Base-by-base conservation (phyloP, 108 stramenopile genomes). In the Pseudonitzschia multistriata region DNA sequence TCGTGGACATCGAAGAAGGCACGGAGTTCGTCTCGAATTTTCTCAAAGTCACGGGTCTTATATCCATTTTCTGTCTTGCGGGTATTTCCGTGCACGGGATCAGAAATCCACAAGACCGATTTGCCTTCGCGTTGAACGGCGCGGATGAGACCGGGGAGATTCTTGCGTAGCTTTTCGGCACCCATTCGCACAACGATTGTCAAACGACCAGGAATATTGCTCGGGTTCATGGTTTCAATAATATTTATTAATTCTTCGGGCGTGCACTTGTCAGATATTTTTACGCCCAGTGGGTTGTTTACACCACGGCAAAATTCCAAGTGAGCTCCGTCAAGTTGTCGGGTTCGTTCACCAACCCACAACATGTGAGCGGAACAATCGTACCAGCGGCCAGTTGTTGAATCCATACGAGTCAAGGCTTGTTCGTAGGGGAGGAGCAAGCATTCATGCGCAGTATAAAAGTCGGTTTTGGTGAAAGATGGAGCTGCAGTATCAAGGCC, bases 1-100 rank as follows among this genome's bases (percentile, higher is more conserved):
- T 90, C 94, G 85, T 99, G 99, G 28, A 99, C 98, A 84, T 98
- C 97, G 78, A 99, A 97, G 89, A 98, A 98, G 50, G 96, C 96
- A 28, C 91, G 81, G 25, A 99, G 81, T 79, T 99, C 99, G 7
- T 88, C 89, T 48, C 96, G 90, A 67, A 99, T 90, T 21, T 78
- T 85, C 35, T 97, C 97, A 67, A 98, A 98, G 70, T 88, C 81
- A 50, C 99, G 95, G 35, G 98, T 99, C 82, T 99, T 99, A 83
- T 78, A 92, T 60, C 98, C 98, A 71, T 74, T 71, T 2, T 91
- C 84, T 10, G 97, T 93, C 85, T 96, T 98, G 78, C 86, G 87
- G 19, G 98, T 98, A 84, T 99, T 99, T 40, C 97, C 99, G 75
- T 99, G 99, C 31, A 98, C 96, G 47, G 97, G 98, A 72, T 97